Base-by-base conservation (phyloP, 2,329 filamentous ascomycete genomes). In the Anthostomella pinea region DNA sequence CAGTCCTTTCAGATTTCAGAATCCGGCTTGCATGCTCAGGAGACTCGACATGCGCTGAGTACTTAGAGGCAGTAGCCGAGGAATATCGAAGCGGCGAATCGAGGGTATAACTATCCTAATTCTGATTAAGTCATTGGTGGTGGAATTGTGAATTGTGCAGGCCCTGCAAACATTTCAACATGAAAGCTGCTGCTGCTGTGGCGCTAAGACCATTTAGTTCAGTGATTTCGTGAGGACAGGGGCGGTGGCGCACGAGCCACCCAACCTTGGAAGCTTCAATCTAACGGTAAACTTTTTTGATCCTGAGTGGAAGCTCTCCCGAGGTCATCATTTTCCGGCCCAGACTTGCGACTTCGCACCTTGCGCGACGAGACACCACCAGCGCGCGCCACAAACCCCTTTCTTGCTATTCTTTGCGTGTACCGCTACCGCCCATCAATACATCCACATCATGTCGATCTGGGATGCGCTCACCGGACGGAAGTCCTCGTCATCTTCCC, bases 391-490 rank as follows among this genome's bases (percentile, higher is more conserved):
- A n/a, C n/a, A 47, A 47, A 49, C 43, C 35, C 39, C 47, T 49
- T 41, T 49, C 38, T 48, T 37, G 25, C 39, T 29, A 23, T 27
- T 25, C 39, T 30, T 31, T 18, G n/a, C n/a, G n/a, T n/a, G n/a
- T n/a, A 27, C 25, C 13, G 13, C 25, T 7, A 35, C 16, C 9
- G n/a, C 8, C 26, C 15, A 8, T 28, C 17, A 15, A 31, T 22
- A 14, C 30, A n/a, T 25, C 7, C 32, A 13, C 40, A 51, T 43
- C 43, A 79, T 79, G 74, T 72, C 75, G 36, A 64, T 81, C 56
- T 81, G 77, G 77, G 75, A 77, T 56, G 69, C 77, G 48, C 67
- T 81, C 53, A 79, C 76, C n/a, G 73, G 75, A 53, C 73, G 72
- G 62, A 78, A 75, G 64, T 73, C 65, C 51, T 56, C 57, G 30